These are phyloP conservation scores for Excoecaria agallocha DNA, from an alignment of 345 rosid species.

Conservation along the genomic window DNA sequence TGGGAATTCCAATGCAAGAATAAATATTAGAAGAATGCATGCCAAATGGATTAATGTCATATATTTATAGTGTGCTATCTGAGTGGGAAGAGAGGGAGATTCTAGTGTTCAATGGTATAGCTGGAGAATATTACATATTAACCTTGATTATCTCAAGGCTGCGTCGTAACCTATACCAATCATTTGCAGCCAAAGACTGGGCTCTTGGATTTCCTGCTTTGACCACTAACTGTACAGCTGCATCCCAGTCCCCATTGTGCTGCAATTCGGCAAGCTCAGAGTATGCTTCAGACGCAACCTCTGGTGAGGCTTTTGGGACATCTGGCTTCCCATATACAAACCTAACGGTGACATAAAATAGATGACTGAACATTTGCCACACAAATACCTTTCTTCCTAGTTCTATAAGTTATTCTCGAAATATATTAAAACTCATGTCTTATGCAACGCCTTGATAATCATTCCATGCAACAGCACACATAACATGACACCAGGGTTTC, in stretches of 20 bases:
- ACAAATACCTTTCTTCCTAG: not conserved
- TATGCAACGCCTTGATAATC: not conserved
- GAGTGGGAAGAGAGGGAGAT: too few relatives aligned
- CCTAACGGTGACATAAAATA: constrained; percentile 41
- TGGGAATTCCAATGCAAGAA: too few relatives aligned
- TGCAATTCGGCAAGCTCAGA: constrained; percentile 63
- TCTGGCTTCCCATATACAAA: constrained; percentile 76
- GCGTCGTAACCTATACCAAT: constrained; percentile 87
- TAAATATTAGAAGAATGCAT: too few relatives aligned
- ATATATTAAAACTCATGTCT: not conserved
- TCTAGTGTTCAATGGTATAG: not conserved
- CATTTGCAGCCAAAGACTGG: constrained; percentile 57
- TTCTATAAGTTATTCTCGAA: not conserved
- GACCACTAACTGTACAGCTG: constrained; percentile 72
- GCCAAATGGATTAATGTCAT: too few relatives aligned
- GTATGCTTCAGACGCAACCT: constrained; percentile 55
- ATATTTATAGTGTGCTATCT: too few relatives aligned
- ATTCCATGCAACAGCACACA: not conserved
- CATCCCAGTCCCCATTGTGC: constrained; percentile 64
- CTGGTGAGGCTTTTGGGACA: constrained; percentile 73
- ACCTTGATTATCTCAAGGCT: constrained; percentile 98
- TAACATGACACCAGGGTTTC: too few relatives aligned
- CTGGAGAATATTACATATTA: constrained; percentile 13
- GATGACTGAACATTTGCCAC: constrained; percentile 11
- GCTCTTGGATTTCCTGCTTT: constrained; percentile 78